A percentile compares a stretch with the other conserved stretches of the same genome.
These are phyloP conservation scores for Phlebopus sp. DNA, from an alignment of 1,284 basidiomycete genomes.

Conservation along the genomic window DNA sequence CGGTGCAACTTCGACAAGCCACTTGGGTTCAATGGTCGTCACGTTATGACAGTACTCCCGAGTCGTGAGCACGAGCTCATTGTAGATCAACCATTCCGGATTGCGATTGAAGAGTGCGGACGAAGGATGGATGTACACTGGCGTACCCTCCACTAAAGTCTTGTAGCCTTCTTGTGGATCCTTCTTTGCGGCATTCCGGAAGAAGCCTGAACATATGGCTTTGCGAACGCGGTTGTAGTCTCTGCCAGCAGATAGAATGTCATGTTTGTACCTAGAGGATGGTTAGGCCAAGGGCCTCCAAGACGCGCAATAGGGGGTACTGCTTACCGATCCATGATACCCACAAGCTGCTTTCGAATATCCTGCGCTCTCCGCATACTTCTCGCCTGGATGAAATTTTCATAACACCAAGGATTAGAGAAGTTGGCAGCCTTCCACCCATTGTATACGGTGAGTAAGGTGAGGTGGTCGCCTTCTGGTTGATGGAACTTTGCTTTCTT, in stretches of 20 bases:
- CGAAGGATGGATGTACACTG: constrained; percentile 96
- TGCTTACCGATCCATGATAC: constrained; percentile 94
- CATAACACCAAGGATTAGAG: constrained; percentile 95
- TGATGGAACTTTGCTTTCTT: constrained; percentile 99
- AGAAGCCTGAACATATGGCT: constrained; percentile 96
- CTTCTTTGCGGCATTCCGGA: constrained; percentile 95
- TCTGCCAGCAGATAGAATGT: constrained; percentile 86
- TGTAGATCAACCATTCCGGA: constrained; percentile 64
- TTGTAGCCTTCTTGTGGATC: constrained; percentile 97
- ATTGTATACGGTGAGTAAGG: constrained; percentile 94
- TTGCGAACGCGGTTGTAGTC: constrained; percentile 93
- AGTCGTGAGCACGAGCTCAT: constrained; percentile 60
- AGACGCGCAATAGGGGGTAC: not conserved
- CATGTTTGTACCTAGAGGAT: constrained; percentile 81
- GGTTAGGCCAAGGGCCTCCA: constrained; percentile 13
- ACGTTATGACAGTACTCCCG: constrained; percentile 96
- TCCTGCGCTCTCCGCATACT: constrained; percentile 98
- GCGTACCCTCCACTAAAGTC: constrained; percentile 95
- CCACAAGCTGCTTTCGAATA: constrained; percentile 93
- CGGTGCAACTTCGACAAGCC: constrained; percentile 97
- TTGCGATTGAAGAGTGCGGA: constrained; percentile 96
- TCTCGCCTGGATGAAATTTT: constrained; percentile 97
- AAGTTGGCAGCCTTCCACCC: constrained; percentile 97
- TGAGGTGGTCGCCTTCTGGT: constrained; percentile 96
- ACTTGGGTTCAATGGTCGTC: constrained; percentile 96